Evolutionary conservation across 257 asterid genomes (phyloP), one percentile per base, ranked within the genome.

Genomic region (Cordia subcordata): DNA sequence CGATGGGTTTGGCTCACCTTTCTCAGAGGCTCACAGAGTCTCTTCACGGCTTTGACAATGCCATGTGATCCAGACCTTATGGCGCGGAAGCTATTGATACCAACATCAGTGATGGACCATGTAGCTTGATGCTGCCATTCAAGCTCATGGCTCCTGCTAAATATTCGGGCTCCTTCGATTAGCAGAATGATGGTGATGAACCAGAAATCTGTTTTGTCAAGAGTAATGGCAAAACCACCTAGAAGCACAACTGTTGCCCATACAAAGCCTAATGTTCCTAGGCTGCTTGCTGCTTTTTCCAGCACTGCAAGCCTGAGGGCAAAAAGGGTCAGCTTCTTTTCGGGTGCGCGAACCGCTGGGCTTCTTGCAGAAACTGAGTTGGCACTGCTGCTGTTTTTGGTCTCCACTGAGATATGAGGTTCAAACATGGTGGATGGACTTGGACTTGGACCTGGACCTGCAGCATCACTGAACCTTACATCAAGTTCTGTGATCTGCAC

Each of bases 191-290:
- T 71, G 0, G 97, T 93, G 21, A 93, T 85, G 88, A 77, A 81
- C 97, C 99, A 93, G 73, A 93, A 89, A n/a, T 93, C 99, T 1
- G 96, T 82, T 21, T 68, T 74, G 9, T 78, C 85, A 0, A 93
- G 72, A 5, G 96, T 81, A 8, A 88, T 89, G 32, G 96, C 97
- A 47, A 93, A 93, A 12, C 96, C 99, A 8, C 99, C 99, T 8
- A 93, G 96, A n/a, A 89, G 66, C 18, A 93, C 96, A 1, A 93
- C 97, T 0, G 99, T 93, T 3, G 99, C 97, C 99, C 99, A 89
- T 15, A 86, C 82, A 82, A 93, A 93, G 13, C 94, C 88, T 1
- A 93, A 85, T 1, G 99, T 89, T 13, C 99, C 99, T 0, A 93
- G 74, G 13, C 90, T 83, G 4, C 95, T 86, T 4, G 99, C 97